Evolutionary conservation across 106 monocot species (phyloP).

Genomic region (Narthecium ossifragum): DNA sequence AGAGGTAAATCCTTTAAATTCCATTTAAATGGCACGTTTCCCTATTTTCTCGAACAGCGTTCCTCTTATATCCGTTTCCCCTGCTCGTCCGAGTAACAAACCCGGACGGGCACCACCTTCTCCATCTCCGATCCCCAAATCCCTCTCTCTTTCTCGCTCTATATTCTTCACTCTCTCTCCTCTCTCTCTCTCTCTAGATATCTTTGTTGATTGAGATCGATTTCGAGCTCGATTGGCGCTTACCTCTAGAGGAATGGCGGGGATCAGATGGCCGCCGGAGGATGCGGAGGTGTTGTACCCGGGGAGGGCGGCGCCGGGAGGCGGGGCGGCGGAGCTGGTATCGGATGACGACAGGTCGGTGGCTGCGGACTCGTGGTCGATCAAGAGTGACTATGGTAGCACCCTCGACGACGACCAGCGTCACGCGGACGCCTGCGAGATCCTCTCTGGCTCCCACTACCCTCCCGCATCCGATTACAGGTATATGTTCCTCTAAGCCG

Average conservation of each 20-base stretch:
- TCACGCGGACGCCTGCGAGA: conserved; percentile 72
- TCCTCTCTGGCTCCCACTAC: conserved; percentile 44
- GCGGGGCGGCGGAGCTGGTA: conserved; percentile 42
- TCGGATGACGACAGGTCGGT: conserved; percentile 92
- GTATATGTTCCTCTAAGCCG: conserved; percentile 11
- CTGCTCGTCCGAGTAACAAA: too few relatives aligned
- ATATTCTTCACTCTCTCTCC: background rate
- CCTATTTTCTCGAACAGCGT: too few relatives aligned
- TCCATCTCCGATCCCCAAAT: background rate
- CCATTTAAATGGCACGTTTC: too few relatives aligned
- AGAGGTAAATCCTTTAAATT: too few relatives aligned
- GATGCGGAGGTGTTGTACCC: conserved; percentile 37
- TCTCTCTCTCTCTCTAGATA: background rate
- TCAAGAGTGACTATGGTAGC: conserved; percentile 96
- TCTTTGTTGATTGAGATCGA: background rate
- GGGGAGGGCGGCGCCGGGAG: conserved; percentile 2
- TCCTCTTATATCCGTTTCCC: too few relatives aligned
- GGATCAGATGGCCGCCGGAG: conserved; percentile 58
- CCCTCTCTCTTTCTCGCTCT: background rate
- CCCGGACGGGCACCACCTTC: background rate
- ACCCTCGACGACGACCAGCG: conserved; percentile 82
- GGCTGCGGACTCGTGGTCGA: conserved; percentile 94
- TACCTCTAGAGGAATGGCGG: conserved; percentile 39
- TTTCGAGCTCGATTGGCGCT: background rate
- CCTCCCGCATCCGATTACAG: conserved; percentile 75